Conservation (phyloP, 805 yeast genomes). For the Clavispora fructus region DNA sequence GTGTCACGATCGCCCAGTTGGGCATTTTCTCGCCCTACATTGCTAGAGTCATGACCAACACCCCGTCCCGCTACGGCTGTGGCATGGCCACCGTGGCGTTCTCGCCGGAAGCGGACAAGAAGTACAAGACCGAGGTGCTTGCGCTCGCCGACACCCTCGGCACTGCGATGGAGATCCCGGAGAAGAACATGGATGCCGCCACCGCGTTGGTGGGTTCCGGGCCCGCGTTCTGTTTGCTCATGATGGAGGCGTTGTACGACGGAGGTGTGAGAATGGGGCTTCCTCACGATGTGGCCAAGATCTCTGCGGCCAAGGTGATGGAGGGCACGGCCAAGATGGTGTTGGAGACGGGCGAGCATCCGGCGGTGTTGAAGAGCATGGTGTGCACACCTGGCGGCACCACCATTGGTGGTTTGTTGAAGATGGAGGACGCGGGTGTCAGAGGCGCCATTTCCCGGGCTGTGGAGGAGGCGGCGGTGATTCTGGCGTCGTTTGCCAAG, state of each 20-base stretch:
- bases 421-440: slow-evolving; percentile 87
- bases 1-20: slow-evolving; percentile 78
- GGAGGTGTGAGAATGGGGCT: slow-evolving; percentile 95
- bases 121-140: slow-evolving; percentile 44
- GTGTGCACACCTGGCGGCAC: slow-evolving; percentile 98
- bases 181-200: slow-evolving; percentile 93
- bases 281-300: slow-evolving; percentile 75
- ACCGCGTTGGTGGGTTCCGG: slow-evolving; percentile 95
- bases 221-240: slow-evolving; percentile 85
- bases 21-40: slow-evolving; percentile 48
- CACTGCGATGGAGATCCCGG: slow-evolving; percentile 64
- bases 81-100: slow-evolving; percentile 94
- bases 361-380: slow-evolving; percentile 78
- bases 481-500: slow-evolving; percentile 52
- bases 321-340: slow-evolving; percentile 94
- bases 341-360: slow-evolving; percentile 74
- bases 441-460: slow-evolving; percentile 85
- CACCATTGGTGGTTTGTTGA: slow-evolving; percentile 90
- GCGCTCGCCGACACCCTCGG: slow-evolving; percentile 62
- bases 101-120: slow-evolving; percentile 42
- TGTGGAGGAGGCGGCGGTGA: slow-evolving; percentile 85
- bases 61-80: slow-evolving; percentile 88
- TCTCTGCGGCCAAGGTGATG: slow-evolving; percentile 88
- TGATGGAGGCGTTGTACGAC: slow-evolving; percentile 88
- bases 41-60: slow-evolving; percentile 96